Conservation (phyloP, 2,329 filamentous ascomycete genomes). For the Aureobasidium vineae region DNA sequence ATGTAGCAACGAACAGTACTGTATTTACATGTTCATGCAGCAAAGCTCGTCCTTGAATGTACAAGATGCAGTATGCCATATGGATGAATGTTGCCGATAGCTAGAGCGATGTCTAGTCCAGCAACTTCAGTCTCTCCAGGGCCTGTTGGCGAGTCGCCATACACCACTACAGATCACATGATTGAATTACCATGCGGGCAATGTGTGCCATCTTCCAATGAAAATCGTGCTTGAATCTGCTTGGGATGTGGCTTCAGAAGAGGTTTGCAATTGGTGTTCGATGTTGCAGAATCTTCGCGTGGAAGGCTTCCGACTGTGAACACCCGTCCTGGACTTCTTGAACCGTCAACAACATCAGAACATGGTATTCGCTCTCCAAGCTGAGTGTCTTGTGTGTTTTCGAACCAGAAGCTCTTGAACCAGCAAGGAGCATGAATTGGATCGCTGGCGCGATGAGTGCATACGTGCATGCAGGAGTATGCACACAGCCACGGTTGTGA, state of each 20-base stretch:
- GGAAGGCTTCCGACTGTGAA: slow-evolving; percentile 14
- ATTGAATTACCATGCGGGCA: slow-evolving; percentile 5
- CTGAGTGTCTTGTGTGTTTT: neutral
- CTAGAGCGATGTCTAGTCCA: neutral
- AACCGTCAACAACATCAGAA: slow-evolving; percentile 9
- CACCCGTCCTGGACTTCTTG: neutral
- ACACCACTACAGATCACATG: slow-evolving; percentile 25
- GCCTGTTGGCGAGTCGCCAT: slow-evolving; percentile 10
- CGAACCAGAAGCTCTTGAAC: neutral
- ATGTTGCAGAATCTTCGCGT: slow-evolving; percentile 15
- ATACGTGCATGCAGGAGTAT: slow-evolving; percentile 3
- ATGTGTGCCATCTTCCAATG: slow-evolving; percentile 10
- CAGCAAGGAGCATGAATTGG: neutral
- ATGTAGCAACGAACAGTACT: slow-evolving; percentile 8
- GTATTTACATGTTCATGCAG: neutral
- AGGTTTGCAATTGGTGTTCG: neutral
- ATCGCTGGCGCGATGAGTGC: neutral
- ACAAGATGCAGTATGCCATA: neutral
- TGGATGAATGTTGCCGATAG: neutral
- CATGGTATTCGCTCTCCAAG: neutral
- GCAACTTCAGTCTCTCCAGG: neutral
- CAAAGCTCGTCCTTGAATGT: neutral
- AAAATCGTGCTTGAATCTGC: neutral
- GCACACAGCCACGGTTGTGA: slow-evolving; percentile 23
- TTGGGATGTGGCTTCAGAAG: slow-evolving; percentile 7